phyloP scores from a whole-genome alignment of 2,329 filamentous ascomycete species.

The Aspergillus tubingensis region DNA sequence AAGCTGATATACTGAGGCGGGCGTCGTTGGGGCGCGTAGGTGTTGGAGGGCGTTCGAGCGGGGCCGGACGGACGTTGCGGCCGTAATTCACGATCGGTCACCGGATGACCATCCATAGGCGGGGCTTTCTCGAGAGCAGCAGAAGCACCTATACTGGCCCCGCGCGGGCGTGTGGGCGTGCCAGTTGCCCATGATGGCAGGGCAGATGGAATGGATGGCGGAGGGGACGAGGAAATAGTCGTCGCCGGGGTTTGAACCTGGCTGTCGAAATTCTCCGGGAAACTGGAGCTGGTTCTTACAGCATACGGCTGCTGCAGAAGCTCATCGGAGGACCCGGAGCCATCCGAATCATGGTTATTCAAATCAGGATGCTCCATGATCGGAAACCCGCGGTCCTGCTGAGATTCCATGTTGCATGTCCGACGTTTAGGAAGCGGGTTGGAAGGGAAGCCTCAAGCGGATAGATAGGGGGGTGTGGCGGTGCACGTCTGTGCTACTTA shows the following conservation, averaged over 20 bases:
- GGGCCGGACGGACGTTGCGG: constrained; percentile 69
- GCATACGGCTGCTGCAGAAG: constrained; percentile 38
- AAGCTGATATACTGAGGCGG: constrained; percentile 53
- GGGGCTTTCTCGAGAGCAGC: constrained; percentile 45
- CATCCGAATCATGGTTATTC: constrained; percentile 43
- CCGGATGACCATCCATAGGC: constrained; percentile 31
- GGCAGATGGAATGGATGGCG: constrained; percentile 28
- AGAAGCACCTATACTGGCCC: constrained; percentile 43
- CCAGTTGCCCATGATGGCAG: constrained; percentile 40
- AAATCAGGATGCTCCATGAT: constrained; percentile 48
- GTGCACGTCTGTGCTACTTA: constrained; percentile 20
- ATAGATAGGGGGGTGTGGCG: constrained; percentile 33
- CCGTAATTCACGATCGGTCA: constrained; percentile 44
- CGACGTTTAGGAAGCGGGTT: constrained; percentile 19
- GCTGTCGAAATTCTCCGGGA: constrained; percentile 34
- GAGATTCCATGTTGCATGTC: constrained; percentile 24
- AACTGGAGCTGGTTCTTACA: constrained; percentile 34
- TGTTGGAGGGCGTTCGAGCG: constrained; percentile 73
- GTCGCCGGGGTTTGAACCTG: constrained; percentile 33
- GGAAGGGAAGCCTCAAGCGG: constrained; percentile 17
- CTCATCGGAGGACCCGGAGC: constrained; percentile 46
- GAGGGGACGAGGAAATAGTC: constrained; percentile 38
- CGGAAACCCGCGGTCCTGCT: constrained; percentile 25
- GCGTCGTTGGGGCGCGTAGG: constrained; percentile 68
- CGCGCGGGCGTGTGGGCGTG: constrained; percentile 44